Base-by-base conservation (phyloP, 345 rosid species). In the Streptanthus diversifolius region DNA sequence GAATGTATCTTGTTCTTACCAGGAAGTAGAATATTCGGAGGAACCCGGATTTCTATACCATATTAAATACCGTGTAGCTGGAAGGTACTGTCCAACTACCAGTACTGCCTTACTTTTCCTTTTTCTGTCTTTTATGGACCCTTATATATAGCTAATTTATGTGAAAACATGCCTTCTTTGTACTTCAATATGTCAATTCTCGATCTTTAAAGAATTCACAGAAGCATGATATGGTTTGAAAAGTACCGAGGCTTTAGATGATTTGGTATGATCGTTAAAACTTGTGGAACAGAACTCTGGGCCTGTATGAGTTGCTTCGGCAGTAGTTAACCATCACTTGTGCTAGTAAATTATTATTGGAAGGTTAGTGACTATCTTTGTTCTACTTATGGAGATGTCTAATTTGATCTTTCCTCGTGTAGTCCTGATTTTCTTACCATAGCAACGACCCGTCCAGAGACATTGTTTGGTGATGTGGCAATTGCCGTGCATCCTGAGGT, bases 1-100 rank as follows among this genome's bases (percentile, higher is more conserved):
- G 49, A 59, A 24, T 11, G 18, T 72, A 62, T 66, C 57, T 57
- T 65, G 66, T 64, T 77, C 13, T 71, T 66, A 71, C 5, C 74
- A 93, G 98, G 98, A 93, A 87, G 98, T 93, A 67, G 98, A 93
- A 79, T 93, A 93, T 82, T 87, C 97, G 39, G 98, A 93, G 86
- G 98, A 93, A 76, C 86, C 90, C 68, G 97, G 96, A 55, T 71
- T 80, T 68, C 83, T 93, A 22, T 93, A 90, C 79, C 77, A 91
- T 79, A 93, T 93, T 71, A 93, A 90, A 75, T 93, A 93, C 74
- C 98, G 98, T 22, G 90, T 93, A 47, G 98, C 98, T 77, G 97
- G 97, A 78, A 88, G 90, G 96, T 90, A 85, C 14, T 70, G 45
- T 70, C 66, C 33, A 52, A 52, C 74, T 60, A 49, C 39, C 29